phyloP scores from a whole-genome alignment of 2,329 filamentous ascomycete species.

The Botrytis deweyae region DNA sequence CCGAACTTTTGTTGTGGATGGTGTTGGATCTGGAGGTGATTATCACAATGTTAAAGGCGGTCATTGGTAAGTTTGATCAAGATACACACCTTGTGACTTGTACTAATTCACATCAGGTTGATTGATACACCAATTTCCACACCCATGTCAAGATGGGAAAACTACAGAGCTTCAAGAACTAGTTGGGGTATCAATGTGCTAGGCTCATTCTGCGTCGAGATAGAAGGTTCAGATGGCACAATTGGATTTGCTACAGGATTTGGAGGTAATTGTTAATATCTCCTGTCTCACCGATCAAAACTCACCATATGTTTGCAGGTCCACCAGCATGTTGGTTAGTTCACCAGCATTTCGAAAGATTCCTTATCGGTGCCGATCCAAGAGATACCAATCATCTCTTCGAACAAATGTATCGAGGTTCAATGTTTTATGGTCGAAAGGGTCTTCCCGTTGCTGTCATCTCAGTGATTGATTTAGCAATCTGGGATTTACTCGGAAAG shows the following conservation, averaged over 20 bases:
- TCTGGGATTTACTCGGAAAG: slow-evolving; percentile 93
- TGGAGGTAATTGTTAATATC: slow-evolving; percentile 55
- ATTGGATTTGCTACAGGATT: slow-evolving; percentile 93
- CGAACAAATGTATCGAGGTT: slow-evolving; percentile 93
- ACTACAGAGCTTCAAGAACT: slow-evolving; percentile 83
- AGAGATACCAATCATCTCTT: slow-evolving; percentile 89
- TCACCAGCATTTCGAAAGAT: slow-evolving; percentile 89
- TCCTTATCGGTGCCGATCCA: slow-evolving; percentile 84
- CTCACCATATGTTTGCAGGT: slow-evolving; percentile 45
- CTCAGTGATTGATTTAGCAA: slow-evolving; percentile 86
- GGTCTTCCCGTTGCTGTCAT: slow-evolving; percentile 88
- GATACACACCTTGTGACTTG: neutral
- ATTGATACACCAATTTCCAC: slow-evolving; percentile 91
- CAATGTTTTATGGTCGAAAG: slow-evolving; percentile 96
- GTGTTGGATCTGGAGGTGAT: slow-evolving; percentile 66
- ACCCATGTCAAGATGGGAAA: slow-evolving; percentile 84
- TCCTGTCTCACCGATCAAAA: slow-evolving; percentile 1
- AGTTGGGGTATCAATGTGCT: slow-evolving; percentile 96
- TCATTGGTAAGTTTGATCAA: slow-evolving; percentile 54
- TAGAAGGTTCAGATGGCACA: slow-evolving; percentile 87
- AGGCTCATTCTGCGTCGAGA: slow-evolving; percentile 86
- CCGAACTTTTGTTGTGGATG: slow-evolving; percentile 69
- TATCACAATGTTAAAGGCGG: slow-evolving; percentile 88
- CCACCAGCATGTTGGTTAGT: slow-evolving; percentile 93
- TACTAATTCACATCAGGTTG: slow-evolving; percentile 58